Percentiles rank a stretch among this genome's conserved stretches.
Conservation (phyloP, 2,329 filamentous ascomycete species). For the Dothideomycetes sp. region DNA sequence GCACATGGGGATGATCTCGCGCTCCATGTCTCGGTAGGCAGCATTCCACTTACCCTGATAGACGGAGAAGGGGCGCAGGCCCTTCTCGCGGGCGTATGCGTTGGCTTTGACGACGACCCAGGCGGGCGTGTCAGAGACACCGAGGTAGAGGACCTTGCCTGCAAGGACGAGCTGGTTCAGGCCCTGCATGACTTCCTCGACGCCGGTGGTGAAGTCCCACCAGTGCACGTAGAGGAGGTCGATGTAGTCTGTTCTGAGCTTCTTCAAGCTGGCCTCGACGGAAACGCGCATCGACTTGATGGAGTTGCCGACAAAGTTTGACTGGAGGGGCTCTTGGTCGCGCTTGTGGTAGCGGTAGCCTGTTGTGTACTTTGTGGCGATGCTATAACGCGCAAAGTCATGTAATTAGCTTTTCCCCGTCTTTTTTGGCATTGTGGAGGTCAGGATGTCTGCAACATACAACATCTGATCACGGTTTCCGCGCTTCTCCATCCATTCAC, state of each 20-base stretch:
- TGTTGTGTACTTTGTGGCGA: conserved; percentile 30
- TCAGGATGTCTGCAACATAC: conserved; percentile 1
- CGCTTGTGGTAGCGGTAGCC: conserved; percentile 15
- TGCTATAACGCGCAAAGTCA: conserved; percentile 18
- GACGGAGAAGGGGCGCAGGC: conserved; percentile 27
- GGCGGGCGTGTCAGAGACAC: conserved; percentile 32
- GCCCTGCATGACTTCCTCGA: conserved; percentile 33
- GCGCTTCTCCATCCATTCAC: conserved; percentile 30
- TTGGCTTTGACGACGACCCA: conserved; percentile 22
- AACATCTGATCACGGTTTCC: conserved; percentile 29
- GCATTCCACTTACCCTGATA: conserved; percentile 33
- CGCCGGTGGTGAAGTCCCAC: conserved; percentile 31
- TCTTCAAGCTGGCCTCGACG: conserved; percentile 19
- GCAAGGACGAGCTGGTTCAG: conserved; percentile 29
- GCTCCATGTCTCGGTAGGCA: conserved; percentile 31
- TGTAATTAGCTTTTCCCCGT: too few relatives aligned
- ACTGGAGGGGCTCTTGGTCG: conserved; percentile 6
- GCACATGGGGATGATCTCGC: conserved; percentile 35
- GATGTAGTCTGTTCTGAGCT: conserved; percentile 57
- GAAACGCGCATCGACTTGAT: conserved; percentile 33
- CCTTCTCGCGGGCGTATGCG: conserved; percentile 28
- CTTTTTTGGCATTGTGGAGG: neutral
- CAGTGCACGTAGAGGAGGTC: conserved; percentile 40
- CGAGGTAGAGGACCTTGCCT: conserved; percentile 34
- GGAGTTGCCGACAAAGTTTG: conserved; percentile 24